Base-by-base conservation (phyloP, 1,139 yeast genomes). In the Geotrichum citri-aurantii region DNA sequence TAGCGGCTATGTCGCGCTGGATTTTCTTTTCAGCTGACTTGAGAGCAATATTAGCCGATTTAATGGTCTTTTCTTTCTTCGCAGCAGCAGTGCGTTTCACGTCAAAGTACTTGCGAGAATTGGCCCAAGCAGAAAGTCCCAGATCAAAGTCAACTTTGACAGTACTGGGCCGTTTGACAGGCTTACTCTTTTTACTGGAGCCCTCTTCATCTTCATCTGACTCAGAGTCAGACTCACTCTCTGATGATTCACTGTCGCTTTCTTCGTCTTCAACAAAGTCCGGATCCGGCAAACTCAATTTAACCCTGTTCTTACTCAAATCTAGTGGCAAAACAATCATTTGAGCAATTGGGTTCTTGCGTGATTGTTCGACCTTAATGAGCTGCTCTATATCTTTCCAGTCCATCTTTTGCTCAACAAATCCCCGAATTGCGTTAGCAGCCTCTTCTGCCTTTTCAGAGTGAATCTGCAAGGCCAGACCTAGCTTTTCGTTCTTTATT, bases 361-460 rank as follows among this genome's bases (percentile, higher is more conserved):
- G 81, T 1, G 77, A 73, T 66, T 89, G 85, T 66, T 92, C 97
- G 54, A 84, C 78, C 57, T 79, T 75, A 57, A 93, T 84, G 59
- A 86, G 75, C 64, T 86, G 84, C 69, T 88, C 97, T 61, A 92
- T 91, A 63, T 90, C 88, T 40, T 83, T 80, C 99, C 99, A 93
- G 70, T 93, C 98, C 92, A 90, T 89, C 64, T 90, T 95, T 69
- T 89, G 95, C 56, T 86, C 84, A 5, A 92, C 65, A 59, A 89
- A 74, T 0, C 76, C 76, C 61, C 84, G 86, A 8, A 93, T 86
- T 11, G 89, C 86, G 14, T 71, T 74, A 60, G 82, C 85, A 53
- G 95, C 91, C 27, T 82, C 82, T 58, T 87, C 93, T 2, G 92
- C 92, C 44, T 82, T 69, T 37, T 83, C 84, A 2, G 95, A 86